A percentile compares a stretch with the other conserved stretches of the same genome.
phyloP scores from a whole-genome alignment of 1,284 basidiomycete species.

The Leccinum pachyderme region DNA sequence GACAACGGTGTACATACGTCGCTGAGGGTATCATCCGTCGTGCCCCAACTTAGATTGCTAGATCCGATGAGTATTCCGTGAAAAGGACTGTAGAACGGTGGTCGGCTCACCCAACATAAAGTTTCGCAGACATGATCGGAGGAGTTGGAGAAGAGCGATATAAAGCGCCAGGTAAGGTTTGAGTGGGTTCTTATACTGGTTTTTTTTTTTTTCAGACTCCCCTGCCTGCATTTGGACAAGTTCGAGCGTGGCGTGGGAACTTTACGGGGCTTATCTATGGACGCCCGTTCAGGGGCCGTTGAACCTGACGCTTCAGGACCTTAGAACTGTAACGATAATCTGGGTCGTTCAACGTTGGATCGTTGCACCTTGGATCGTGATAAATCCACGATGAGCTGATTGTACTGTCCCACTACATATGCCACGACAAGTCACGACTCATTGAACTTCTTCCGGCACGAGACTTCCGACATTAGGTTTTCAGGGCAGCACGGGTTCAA shows the following conservation, averaged over 20 bases:
- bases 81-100: conserved; percentile 25
- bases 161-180: conserved; percentile 20
- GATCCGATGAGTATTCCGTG: conserved; percentile 20
- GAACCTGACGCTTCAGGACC: too few species aligned
- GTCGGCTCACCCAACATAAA: conserved; percentile 80
- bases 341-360: background rate
- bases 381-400: background rate
- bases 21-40: conserved; percentile 82
- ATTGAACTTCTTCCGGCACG: conserved; percentile 4
- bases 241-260: conserved; percentile 7
- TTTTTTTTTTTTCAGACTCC: conserved; percentile 36
- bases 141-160: conserved; percentile 16
- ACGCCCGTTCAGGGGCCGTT: too few species aligned
- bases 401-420: background rate
- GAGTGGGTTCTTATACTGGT: conserved; percentile 30
- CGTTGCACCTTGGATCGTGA: background rate
- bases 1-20: conserved; percentile 62
- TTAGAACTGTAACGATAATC: too few species aligned
- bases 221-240: conserved; percentile 27
- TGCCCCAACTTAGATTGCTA: conserved; percentile 88
- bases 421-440: background rate
- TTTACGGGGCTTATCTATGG: background rate
- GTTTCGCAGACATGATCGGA: conserved; percentile 66
- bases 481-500: conserved; percentile 1
- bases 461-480: conserved; percentile 9